Conservation (phyloP, 257 asterid genomes). For the Solanum chilense region DNA sequence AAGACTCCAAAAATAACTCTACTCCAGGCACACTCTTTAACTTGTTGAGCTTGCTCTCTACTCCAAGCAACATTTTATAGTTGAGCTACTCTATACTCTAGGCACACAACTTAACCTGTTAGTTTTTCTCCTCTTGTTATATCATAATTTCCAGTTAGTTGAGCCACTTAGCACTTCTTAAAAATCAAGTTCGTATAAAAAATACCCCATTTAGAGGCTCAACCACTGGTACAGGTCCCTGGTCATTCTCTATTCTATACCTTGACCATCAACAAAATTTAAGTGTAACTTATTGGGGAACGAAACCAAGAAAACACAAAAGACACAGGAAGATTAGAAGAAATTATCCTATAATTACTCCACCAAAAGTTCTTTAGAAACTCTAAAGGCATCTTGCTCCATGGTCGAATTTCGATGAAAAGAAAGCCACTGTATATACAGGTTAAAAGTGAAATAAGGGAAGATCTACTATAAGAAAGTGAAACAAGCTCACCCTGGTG, state of each 20-base stretch:
- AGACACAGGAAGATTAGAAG: neutral
- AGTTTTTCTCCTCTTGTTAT: neutral
- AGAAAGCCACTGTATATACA: neutral
- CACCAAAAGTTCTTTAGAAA: neutral
- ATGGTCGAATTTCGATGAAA: neutral
- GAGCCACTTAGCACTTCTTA: neutral
- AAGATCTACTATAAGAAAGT: neutral
- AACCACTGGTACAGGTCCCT: neutral
- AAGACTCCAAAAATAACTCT: neutral
- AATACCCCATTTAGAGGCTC: neutral
- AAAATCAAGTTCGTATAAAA: neutral
- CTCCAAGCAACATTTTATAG: neutral
- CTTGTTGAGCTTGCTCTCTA: neutral
- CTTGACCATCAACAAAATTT: neutral
- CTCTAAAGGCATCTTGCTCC: neutral
- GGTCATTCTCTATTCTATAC: neutral
- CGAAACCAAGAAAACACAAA: neutral
- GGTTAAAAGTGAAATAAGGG: neutral
- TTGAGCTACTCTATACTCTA: neutral
- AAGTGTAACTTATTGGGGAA: neutral
- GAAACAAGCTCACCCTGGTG: conserved; percentile 28
- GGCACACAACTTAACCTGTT: neutral
- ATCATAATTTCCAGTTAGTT: neutral
- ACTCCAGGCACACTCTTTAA: neutral
- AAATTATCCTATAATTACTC: neutral